These are phyloP conservation scores for Chamaenerion angustifolium DNA, from an alignment of 345 rosid species.

Conservation along the genomic window DNA sequence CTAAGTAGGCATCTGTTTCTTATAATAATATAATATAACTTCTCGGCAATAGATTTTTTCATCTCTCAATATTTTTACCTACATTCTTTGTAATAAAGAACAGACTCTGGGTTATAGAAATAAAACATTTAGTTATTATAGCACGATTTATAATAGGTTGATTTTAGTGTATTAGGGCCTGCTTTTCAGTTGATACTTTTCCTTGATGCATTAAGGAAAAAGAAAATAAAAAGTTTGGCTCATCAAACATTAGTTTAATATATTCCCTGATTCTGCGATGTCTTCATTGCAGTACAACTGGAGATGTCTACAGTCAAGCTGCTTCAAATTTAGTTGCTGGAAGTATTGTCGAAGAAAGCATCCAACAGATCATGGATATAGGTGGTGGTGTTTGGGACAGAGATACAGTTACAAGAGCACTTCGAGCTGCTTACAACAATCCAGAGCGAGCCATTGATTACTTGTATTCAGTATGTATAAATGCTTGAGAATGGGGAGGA, in stretches of 20 bases:
- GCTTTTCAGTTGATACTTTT: background rate
- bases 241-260: too few species aligned
- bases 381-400: slow-evolving; percentile 97
- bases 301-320: slow-evolving; percentile 64
- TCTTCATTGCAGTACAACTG: slow-evolving; percentile 37
- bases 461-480: slow-evolving; percentile 57
- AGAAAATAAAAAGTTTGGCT: too few species aligned
- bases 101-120: background rate
- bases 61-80: too few species aligned
- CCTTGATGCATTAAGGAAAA: too few species aligned
- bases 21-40: background rate
- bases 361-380: slow-evolving; percentile 83
- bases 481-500: background rate
- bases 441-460: slow-evolving; percentile 99
- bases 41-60: too few species aligned
- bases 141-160: too few species aligned
- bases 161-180: too few species aligned
- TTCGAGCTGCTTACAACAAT: slow-evolving; percentile 94
- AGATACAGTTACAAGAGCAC: slow-evolving; percentile 86
- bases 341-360: slow-evolving; percentile 53
- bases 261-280: background rate
- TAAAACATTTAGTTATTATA: background rate
- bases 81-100: background rate
- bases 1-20: slow-evolving; percentile 23
- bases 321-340: slow-evolving; percentile 83